A percentile compares a stretch with the other conserved stretches of the same genome.
phyloP scores from a whole-genome alignment of 345 rosid genomes.

The Dimocarpus longan region DNA sequence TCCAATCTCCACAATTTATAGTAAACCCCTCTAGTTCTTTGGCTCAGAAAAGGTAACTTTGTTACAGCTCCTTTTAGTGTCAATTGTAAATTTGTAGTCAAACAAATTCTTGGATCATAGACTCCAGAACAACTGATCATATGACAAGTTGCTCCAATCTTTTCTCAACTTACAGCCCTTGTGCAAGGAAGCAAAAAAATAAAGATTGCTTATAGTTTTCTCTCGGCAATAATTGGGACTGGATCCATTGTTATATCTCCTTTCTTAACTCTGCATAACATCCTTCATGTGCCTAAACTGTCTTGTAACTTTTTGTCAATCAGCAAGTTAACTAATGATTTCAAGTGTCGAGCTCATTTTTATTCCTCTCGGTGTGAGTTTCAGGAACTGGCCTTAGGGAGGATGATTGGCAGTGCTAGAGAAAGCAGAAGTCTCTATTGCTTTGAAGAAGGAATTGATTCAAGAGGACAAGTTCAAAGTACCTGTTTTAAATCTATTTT shows the following conservation, averaged over 20 bases:
- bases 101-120: neutral
- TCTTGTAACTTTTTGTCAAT: neutral
- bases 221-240: neutral
- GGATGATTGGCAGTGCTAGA: neutral
- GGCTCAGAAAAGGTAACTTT: neutral
- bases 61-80: neutral
- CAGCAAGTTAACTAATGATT: neutral
- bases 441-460: neutral
- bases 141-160: neutral
- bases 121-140: slow-evolving; percentile 2
- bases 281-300: neutral
- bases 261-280: neutral
- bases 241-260: neutral
- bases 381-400: neutral
- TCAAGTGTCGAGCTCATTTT: neutral
- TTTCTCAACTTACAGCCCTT: neutral
- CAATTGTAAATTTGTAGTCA: neutral
- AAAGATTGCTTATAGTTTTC: neutral
- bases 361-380: neutral
- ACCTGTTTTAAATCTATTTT: neutral
- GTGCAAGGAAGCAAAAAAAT: slow-evolving; percentile 3
- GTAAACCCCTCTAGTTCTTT: neutral
- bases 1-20: neutral
- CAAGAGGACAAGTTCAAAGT: neutral
- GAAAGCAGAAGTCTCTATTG: neutral